Base-by-base conservation (phyloP, 1,139 yeast species). In the Nadsonia commutata region DNA sequence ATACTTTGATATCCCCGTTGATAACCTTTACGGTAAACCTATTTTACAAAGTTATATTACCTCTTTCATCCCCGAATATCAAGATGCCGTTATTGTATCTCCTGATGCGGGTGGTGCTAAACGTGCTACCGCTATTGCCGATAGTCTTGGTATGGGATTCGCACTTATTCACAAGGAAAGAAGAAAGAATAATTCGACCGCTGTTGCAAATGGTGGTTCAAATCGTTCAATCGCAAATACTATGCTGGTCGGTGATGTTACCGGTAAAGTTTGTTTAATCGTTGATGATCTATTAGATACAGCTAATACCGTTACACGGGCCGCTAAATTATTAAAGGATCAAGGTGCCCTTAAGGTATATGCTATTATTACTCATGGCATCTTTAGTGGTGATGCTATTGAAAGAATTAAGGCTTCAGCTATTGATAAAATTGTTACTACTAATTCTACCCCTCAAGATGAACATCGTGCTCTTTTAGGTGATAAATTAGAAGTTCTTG, bases 81-180 rank as follows among this genome's bases (percentile, higher is more conserved):
- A 74, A 49, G 80, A 84, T 36, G 80, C 86, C 45, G 94, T 86
- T 11, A 77, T 88, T 52, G 95, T 88, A 23, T 83, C 95, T 1
- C 96, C 96, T 0, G 96, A 88, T 63, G 88, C 95, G 41, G 97
- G 97, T 56, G 98, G 97, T 49, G 97, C 97, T 42, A 90, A 90
- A 60, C 70, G 97, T 51, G 97, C 98, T 31, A 83, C 95, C 1
- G 80, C 90, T 1, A 74, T 90, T 49, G 98, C 98, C 2, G 99
- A 90, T 63, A 75, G 83, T 1, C 66, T 93, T 48, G 90, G 86
- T 18, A 75, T 93, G 67, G 74, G 88, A 31, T 88, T 93, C 68
- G 98, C 99, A 0, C 70, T 93, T 59, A 86, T 93, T 52, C 97
- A 93, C 65, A 93, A 93, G 63, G 99, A 93, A 59, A 72, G 95